These are phyloP conservation scores for Diaporthe sp. DNA, from an alignment of 2,329 filamentous ascomycete species.

Conservation along the genomic window DNA sequence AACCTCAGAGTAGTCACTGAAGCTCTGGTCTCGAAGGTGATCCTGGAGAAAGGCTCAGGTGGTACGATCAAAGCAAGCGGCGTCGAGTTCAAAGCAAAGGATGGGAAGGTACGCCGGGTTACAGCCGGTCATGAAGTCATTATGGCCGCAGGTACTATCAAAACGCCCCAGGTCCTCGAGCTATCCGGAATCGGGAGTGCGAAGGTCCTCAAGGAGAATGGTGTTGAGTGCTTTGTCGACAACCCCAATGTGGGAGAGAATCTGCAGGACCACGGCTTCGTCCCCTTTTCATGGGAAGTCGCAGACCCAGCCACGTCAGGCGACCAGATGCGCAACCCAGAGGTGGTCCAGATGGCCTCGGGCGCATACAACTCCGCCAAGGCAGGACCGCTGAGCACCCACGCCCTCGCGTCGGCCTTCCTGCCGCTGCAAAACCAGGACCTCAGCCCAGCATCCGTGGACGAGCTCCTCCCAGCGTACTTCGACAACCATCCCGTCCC, in stretches of 20 bases:
- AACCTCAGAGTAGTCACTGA: slow-evolving; percentile 38
- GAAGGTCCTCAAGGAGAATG: slow-evolving; percentile 48
- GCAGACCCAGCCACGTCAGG: slow-evolving; percentile 44
- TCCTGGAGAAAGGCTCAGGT: slow-evolving; percentile 29
- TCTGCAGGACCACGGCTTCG: slow-evolving; percentile 50
- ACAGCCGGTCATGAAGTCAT: slow-evolving; percentile 41
- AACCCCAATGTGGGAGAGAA: slow-evolving; percentile 51
- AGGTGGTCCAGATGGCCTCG: slow-evolving; percentile 28
- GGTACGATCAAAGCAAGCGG: slow-evolving; percentile 38
- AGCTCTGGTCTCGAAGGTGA: slow-evolving; percentile 41
- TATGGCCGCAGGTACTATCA: slow-evolving; percentile 45
- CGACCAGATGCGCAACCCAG: slow-evolving; percentile 35
- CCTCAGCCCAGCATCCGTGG: neutral
- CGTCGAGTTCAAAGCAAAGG: slow-evolving; percentile 38
- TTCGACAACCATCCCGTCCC: neutral
- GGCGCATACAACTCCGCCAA: slow-evolving; percentile 43
- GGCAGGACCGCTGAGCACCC: slow-evolving; percentile 42
- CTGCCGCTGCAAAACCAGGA: slow-evolving; percentile 23
- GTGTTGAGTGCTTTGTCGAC: slow-evolving; percentile 47
- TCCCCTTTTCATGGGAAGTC: slow-evolving; percentile 43
- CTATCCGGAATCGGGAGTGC: slow-evolving; percentile 43
- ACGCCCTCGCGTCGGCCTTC: slow-evolving; percentile 40
- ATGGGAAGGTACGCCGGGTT: slow-evolving; percentile 35
- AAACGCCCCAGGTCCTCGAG: slow-evolving; percentile 39
- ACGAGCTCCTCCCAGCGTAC: neutral